Conservation (phyloP, 768 basidiomycete species). For the Kwoniella dejecticola region DNA sequence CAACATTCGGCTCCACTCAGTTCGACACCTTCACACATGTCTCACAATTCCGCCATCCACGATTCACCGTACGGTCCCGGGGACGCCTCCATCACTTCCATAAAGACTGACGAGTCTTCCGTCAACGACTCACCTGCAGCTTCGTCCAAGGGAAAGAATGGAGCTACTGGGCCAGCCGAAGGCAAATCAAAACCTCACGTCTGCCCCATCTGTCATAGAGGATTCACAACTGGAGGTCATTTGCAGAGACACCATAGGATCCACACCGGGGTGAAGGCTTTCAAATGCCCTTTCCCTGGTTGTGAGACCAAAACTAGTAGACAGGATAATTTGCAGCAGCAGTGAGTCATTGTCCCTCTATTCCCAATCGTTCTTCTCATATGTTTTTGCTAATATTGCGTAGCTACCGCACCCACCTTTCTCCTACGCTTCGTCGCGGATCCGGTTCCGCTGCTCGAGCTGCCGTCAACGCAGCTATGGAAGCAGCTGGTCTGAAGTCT, state of each 20-base stretch:
- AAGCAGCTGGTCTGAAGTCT: slow-evolving; percentile 50
- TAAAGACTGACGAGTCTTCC: slow-evolving; percentile 22
- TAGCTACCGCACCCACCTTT: slow-evolving; percentile 52
- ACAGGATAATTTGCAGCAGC: slow-evolving; percentile 79
- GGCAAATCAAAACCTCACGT: slow-evolving; percentile 60
- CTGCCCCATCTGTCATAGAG: slow-evolving; percentile 71
- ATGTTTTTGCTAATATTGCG: not conserved
- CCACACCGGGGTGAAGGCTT: slow-evolving; percentile 88
- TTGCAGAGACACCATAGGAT: slow-evolving; percentile 83
- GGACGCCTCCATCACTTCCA: slow-evolving; percentile 18
- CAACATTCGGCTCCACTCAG: slow-evolving; percentile 18
- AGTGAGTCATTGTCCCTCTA: slow-evolving; percentile 57
- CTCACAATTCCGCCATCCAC: not conserved
- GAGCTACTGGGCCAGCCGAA: slow-evolving; percentile 45
- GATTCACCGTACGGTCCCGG: slow-evolving; percentile 10
- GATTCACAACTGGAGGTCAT: slow-evolving; percentile 86
- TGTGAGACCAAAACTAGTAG: slow-evolving; percentile 87
- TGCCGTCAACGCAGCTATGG: slow-evolving; percentile 49
- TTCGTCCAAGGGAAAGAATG: slow-evolving; percentile 51
- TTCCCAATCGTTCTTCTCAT: not conserved
- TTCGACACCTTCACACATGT: slow-evolving; percentile 16
- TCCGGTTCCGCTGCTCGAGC: slow-evolving; percentile 47
- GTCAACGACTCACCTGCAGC: slow-evolving; percentile 11
- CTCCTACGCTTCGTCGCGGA: slow-evolving; percentile 44
- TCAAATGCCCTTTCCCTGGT: slow-evolving; percentile 92